Conservation (phyloP, 805 yeast species). For the Suhomyces faveliae region DNA sequence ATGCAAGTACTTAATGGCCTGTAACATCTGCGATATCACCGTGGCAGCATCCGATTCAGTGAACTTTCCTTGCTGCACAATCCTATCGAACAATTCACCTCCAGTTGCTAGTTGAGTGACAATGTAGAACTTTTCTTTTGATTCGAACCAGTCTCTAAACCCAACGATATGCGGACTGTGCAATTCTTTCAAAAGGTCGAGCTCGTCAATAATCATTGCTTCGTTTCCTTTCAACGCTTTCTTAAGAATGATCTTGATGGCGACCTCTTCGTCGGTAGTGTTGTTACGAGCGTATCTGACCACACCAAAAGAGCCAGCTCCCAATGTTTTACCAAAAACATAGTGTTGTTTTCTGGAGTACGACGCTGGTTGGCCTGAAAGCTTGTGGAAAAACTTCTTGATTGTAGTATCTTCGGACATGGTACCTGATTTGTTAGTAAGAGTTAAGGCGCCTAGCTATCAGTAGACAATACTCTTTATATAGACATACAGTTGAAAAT, state of each 20-base stretch:
- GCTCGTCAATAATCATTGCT: conserved; percentile 74
- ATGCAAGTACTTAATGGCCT: conserved; percentile 81
- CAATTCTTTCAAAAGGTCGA: conserved; percentile 63
- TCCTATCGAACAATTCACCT: conserved; percentile 91
- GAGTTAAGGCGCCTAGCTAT: too few species aligned
- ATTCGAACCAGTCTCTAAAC: conserved; percentile 90
- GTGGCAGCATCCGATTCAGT: conserved; percentile 85
- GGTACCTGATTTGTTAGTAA: background rate
- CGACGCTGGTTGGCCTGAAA: conserved; percentile 72
- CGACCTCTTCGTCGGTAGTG: conserved; percentile 64
- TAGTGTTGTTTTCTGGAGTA: conserved; percentile 66
- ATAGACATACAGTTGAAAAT: too few species aligned
- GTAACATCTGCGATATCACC: conserved; percentile 69
- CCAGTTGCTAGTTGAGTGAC: conserved; percentile 95
- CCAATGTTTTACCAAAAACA: conserved; percentile 78
- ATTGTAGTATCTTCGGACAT: conserved; percentile 10
- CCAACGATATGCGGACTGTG: conserved; percentile 86
- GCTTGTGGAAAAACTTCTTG: conserved; percentile 47
- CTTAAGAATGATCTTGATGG: conserved; percentile 84
- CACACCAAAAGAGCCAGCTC: conserved; percentile 95
- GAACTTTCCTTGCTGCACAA: conserved; percentile 74
- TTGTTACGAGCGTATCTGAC: conserved; percentile 71
- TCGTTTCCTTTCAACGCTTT: conserved; percentile 81
- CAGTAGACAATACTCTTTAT: too few species aligned
- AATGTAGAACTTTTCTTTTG: conserved; percentile 86